These are phyloP conservation scores for Passalora sequoiae DNA, from an alignment of 2,329 filamentous ascomycete species.

Conservation along the genomic window DNA sequence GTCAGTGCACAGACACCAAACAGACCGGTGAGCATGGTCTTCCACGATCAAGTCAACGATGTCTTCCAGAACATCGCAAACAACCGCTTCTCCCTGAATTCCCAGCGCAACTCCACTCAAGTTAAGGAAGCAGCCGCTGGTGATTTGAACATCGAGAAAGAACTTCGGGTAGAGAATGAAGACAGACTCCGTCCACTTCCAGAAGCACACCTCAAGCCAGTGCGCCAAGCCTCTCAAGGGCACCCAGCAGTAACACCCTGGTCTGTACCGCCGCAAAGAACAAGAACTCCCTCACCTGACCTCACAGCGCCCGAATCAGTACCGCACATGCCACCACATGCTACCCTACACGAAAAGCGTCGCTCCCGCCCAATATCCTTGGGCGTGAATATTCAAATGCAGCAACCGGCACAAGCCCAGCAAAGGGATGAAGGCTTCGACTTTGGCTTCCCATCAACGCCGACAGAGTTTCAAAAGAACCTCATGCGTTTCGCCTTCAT, in stretches of 20 bases:
- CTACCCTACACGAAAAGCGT: slow-evolving; percentile 38
- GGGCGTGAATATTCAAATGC: slow-evolving; percentile 37
- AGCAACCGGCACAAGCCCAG: slow-evolving; percentile 14
- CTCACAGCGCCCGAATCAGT: slow-evolving; percentile 37
- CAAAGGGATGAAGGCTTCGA: slow-evolving; percentile 28
- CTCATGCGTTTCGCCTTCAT: slow-evolving; percentile 78
- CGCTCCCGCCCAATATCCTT: slow-evolving; percentile 40
- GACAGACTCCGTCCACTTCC: slow-evolving; percentile 80
- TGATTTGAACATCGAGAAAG: slow-evolving; percentile 70
- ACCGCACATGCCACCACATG: slow-evolving; percentile 31
- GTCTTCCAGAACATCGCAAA: slow-evolving; percentile 82
- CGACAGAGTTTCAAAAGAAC: slow-evolving; percentile 82
- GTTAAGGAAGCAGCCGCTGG: slow-evolving; percentile 77
- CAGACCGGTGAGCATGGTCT: slow-evolving; percentile 63
- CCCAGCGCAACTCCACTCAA: slow-evolving; percentile 55
- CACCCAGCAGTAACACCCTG: slow-evolving; percentile 14
- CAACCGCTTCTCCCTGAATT: slow-evolving; percentile 51
- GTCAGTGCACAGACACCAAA: slow-evolving; percentile 50
- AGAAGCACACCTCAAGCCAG: slow-evolving; percentile 43
- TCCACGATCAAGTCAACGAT: slow-evolving; percentile 82
- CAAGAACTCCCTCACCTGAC: slow-evolving; percentile 12
- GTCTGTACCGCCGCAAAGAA: neutral
- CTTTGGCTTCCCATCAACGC: slow-evolving; percentile 72
- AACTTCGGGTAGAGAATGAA: slow-evolving; percentile 75
- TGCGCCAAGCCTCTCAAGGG: slow-evolving; percentile 20